phyloP scores from a whole-genome alignment of 2,329 filamentous ascomycete species.

The Xylariaceae sp. region DNA sequence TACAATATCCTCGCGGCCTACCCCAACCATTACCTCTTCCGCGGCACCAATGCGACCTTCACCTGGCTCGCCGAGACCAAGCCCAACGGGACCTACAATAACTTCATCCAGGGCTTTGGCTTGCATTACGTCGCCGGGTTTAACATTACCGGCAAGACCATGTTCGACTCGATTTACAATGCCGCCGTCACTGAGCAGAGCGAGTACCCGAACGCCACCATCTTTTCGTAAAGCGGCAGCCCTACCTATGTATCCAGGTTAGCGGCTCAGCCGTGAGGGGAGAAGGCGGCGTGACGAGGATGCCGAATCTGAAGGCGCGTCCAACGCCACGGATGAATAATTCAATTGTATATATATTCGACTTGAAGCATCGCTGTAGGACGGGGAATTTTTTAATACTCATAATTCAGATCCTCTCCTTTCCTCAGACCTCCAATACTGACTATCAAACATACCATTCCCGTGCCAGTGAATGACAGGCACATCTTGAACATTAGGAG shows the following conservation, averaged over 20 bases:
- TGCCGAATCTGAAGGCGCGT: no score
- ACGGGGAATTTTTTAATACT: no score
- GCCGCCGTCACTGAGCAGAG: neutral
- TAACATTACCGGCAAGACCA: neutral
- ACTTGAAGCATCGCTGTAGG: no score
- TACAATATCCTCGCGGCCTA: slow-evolving; percentile 4
- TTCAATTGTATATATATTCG: no score
- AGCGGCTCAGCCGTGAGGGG: no score
- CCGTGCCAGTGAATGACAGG: no score
- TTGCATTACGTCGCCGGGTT: slow-evolving; percentile 5
- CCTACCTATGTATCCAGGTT: neutral
- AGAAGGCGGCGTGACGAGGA: no score
- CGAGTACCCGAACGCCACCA: neutral
- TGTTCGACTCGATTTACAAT: neutral
- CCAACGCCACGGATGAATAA: no score
- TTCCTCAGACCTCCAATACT: no score
- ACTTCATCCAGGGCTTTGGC: slow-evolving; percentile 8
- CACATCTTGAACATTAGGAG: no score
- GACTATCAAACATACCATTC: no score
- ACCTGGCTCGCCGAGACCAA: slow-evolving; percentile 6
- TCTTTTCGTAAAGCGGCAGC: neutral
- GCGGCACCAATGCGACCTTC: slow-evolving; percentile 13
- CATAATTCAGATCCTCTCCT: no score
- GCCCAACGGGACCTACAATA: slow-evolving; percentile 9
- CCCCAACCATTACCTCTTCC: slow-evolving; percentile 8